phyloP scores from a whole-genome alignment of 768 basidiomycete genomes.

The Rhodotorula paludigena region DNA sequence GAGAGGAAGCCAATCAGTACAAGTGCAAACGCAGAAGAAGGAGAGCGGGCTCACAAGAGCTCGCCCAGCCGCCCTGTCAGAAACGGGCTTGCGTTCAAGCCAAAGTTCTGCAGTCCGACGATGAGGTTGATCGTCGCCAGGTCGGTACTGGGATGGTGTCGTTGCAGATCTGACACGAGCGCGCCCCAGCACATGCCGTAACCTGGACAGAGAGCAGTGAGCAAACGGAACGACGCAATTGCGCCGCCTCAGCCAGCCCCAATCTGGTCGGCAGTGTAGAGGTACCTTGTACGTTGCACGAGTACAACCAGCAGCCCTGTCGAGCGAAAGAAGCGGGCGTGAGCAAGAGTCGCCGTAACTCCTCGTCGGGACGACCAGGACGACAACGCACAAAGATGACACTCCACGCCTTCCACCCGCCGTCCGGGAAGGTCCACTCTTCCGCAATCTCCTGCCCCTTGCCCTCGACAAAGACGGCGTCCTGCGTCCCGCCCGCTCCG shows the following conservation, averaged over 20 bases:
- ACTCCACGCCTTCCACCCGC: conserved; percentile 25
- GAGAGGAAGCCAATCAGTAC: background rate
- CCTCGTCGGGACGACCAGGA: background rate
- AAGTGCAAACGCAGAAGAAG: background rate
- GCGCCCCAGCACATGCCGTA: conserved; percentile 23
- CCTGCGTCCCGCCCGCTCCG: background rate
- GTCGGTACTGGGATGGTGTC: background rate
- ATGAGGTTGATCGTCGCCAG: conserved; percentile 2
- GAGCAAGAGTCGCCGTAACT: background rate
- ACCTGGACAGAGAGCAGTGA: background rate
- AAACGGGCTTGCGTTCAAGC: conserved; percentile 17
- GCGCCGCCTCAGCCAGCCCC: too few relatives aligned
- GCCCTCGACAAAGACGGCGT: conserved; percentile 3
- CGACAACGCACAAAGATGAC: conserved; percentile 28
- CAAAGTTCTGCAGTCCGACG: conserved; percentile 3
- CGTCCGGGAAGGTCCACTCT: conserved; percentile 35
- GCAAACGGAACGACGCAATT: background rate
- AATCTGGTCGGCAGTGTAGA: too few relatives aligned
- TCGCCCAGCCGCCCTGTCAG: conserved; percentile 20
- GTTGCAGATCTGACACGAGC: background rate
- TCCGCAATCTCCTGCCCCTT: background rate
- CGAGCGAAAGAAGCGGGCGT: background rate
- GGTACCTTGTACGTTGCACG: conserved; percentile 20
- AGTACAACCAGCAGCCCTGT: conserved; percentile 20
- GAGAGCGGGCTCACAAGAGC: background rate